A percentile compares a stretch with the other conserved stretches of the same genome.
Conservation (phyloP, 352 stramenopile species). For the Pythium graminicola region DNA sequence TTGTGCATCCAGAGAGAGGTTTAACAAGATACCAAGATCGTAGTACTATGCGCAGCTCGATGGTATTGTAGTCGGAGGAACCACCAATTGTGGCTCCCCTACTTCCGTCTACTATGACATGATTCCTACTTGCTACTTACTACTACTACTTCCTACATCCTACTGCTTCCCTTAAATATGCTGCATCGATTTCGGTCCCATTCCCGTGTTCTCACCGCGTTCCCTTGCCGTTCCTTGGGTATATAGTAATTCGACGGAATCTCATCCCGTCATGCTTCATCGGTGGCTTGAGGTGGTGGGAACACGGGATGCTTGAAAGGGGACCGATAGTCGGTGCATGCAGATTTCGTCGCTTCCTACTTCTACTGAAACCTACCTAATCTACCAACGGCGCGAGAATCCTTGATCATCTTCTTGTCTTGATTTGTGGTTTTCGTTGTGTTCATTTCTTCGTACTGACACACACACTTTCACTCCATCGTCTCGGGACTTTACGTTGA, state of each 20-base stretch:
- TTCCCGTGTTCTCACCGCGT: background rate
- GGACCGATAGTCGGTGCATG: conserved; percentile 9
- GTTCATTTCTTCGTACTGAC: conserved; percentile 13
- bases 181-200: conserved; percentile 1
- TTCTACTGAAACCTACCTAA: conserved; percentile 21
- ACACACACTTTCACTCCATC: conserved; percentile 5
- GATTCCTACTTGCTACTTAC: background rate
- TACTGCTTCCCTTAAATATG: conserved; percentile 19
- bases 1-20: no score
- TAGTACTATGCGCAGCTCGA: conserved; percentile 2
- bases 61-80: conserved; percentile 11
- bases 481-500: conserved; percentile 16
- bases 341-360: conserved; percentile 19
- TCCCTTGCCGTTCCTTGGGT: background rate
- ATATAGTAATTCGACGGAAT: conserved; percentile 2
- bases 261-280: conserved; percentile 8
- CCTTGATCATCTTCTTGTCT: conserved; percentile 16
- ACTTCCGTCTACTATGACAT: conserved; percentile 12
- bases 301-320: background rate
- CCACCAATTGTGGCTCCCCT: conserved; percentile 5
- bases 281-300: background rate
- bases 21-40: no score
- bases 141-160: background rate
- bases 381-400: conserved; percentile 23
- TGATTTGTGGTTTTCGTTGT: background rate